These are phyloP conservation scores for Butyriboletus loyo DNA, from an alignment of 768 basidiomycete species.

Conservation along the genomic window DNA sequence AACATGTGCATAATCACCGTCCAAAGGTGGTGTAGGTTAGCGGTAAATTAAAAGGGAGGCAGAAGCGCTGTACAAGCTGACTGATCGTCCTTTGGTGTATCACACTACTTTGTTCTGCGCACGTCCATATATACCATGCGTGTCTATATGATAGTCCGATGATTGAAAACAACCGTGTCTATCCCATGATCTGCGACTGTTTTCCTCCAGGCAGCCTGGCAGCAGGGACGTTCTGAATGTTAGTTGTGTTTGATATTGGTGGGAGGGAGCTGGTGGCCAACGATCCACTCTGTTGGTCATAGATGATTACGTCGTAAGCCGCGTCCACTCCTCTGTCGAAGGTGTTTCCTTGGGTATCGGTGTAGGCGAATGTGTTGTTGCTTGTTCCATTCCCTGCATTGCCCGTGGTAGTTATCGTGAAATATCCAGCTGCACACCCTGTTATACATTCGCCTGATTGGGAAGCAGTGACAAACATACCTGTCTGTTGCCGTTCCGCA, in stretches of 20 bases:
- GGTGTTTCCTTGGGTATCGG: constrained; percentile 58
- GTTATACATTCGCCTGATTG: background rate
- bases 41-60: constrained; percentile 5
- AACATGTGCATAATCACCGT: constrained; percentile 33
- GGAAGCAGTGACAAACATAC: constrained; percentile 33
- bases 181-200: background rate
- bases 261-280: constrained; percentile 30
- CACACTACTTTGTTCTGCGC: constrained; percentile 1
- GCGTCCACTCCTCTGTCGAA: constrained; percentile 60
- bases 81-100: background rate
- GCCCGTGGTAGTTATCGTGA: constrained; percentile 41
- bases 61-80: background rate
- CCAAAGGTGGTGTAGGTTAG: constrained; percentile 15
- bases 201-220: constrained; percentile 38
- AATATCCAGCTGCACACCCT: constrained; percentile 44
- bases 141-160: constrained; percentile 5
- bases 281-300: constrained; percentile 55
- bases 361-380: constrained; percentile 64
- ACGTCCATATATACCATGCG: constrained; percentile 10
- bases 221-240: constrained; percentile 3
- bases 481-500: constrained; percentile 53
- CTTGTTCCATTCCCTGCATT: constrained; percentile 67
- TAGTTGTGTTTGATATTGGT: background rate
- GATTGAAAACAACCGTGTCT: background rate
- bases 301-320: constrained; percentile 56